Conservation (phyloP, 495 filamentous ascomycete genomes). For the Hypoxylon lenormandii region DNA sequence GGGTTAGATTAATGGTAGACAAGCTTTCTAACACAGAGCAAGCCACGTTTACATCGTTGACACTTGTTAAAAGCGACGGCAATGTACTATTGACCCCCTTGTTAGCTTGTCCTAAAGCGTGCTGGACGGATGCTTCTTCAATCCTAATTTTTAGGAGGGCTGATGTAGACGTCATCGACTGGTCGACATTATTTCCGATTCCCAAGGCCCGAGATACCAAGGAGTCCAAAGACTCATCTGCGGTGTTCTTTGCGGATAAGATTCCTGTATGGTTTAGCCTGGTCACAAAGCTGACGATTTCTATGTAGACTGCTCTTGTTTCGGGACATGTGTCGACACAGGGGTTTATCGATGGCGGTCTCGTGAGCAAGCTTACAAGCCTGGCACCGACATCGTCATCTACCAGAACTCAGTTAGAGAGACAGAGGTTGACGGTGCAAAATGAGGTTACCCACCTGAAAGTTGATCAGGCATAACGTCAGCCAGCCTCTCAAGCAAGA, state of each 20-base stretch:
- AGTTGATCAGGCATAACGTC: constrained; percentile 54
- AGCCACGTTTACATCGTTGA: constrained; percentile 44
- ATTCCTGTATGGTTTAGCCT: background rate
- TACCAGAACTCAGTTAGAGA: constrained; percentile 16
- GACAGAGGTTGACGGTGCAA: background rate
- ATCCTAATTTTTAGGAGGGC: constrained; percentile 42
- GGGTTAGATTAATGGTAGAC: constrained; percentile 8
- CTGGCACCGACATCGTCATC: constrained; percentile 28
- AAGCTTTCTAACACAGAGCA: constrained; percentile 46
- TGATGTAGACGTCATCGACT: constrained; percentile 3
- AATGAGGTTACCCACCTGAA: constrained; percentile 40
- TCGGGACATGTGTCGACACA: constrained; percentile 51
- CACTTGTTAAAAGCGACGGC: constrained; percentile 17
- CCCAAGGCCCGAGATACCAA: background rate
- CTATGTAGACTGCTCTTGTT: constrained; percentile 56
- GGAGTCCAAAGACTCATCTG: background rate
- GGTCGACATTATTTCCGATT: too few species aligned
- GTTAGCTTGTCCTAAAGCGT: constrained; percentile 16
- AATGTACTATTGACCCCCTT: constrained; percentile 4
- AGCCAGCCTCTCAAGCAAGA: constrained; percentile 62
- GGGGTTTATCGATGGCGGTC: constrained; percentile 26
- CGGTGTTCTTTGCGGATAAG: background rate
- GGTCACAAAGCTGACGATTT: constrained; percentile 55
- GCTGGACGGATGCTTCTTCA: constrained; percentile 31
- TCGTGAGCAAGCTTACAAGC: constrained; percentile 24